Evolutionary conservation across 495 filamentous ascomycete genomes (phyloP).

Genomic region (Neurospora sp.): DNA sequence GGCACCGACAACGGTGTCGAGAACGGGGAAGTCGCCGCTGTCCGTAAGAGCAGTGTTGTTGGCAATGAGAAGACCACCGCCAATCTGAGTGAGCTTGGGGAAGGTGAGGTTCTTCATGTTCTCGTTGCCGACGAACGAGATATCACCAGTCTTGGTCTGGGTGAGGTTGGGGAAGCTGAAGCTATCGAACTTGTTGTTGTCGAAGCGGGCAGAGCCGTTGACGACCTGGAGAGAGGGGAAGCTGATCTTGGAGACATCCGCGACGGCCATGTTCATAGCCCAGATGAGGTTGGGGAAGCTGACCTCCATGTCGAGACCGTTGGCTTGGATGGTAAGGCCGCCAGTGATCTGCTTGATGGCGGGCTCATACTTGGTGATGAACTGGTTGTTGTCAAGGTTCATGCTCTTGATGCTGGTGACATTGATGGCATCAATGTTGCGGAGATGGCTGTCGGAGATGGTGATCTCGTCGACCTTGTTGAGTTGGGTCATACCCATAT

Average conservation of each 20-base stretch:
- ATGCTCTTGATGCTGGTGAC: conserved; percentile 50
- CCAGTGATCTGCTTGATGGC: conserved; percentile 59
- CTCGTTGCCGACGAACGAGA: conserved; percentile 72
- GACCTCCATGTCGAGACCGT: conserved; percentile 46
- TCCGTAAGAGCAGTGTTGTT: conserved; percentile 68
- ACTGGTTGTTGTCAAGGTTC: conserved; percentile 73
- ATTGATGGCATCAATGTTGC: conserved; percentile 66
- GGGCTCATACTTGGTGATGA: conserved; percentile 58
- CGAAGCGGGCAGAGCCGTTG: conserved; percentile 74
- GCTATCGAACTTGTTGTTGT: conserved; percentile 59
- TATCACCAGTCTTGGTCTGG: conserved; percentile 49
- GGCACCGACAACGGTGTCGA: conserved; percentile 68
- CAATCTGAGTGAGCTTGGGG: conserved; percentile 53
- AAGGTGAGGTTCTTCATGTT: conserved; percentile 68
- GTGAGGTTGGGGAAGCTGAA: conserved; percentile 77
- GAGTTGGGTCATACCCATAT: conserved; percentile 51
- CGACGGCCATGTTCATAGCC: conserved; percentile 78
- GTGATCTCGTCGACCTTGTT: conserved; percentile 49
- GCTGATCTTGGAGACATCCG: conserved; percentile 64
- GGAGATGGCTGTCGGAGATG: conserved; percentile 77
- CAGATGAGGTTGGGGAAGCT: conserved; percentile 65
- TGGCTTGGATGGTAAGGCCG: conserved; percentile 54
- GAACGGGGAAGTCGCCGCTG: conserved; percentile 54
- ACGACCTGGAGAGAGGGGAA: conserved; percentile 69
- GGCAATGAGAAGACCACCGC: conserved; percentile 70